phyloP scores from a whole-genome alignment of 1,284 basidiomycete genomes.

The Stygiomarasmius scandens region DNA sequence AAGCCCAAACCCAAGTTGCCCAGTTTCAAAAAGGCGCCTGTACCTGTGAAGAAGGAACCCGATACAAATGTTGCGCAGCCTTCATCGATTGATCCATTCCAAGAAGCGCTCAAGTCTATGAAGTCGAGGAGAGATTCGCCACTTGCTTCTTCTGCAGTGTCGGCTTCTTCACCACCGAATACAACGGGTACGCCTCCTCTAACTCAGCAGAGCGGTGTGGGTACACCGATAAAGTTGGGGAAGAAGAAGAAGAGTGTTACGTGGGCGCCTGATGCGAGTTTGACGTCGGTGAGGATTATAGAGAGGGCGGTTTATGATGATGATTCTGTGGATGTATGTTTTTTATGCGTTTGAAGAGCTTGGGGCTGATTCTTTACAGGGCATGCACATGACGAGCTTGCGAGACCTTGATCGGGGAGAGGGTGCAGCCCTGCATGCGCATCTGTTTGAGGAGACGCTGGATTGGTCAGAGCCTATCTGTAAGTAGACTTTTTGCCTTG shows the following conservation, averaged over 20 bases:
- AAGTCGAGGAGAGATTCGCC: slow-evolving; percentile 54
- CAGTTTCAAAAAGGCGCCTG: slow-evolving; percentile 75
- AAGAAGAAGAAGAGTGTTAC: slow-evolving; percentile 76
- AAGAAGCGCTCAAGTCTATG: slow-evolving; percentile 78
- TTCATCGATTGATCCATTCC: slow-evolving; percentile 75
- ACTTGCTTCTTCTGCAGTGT: slow-evolving; percentile 37
- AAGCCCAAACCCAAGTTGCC: slow-evolving; percentile 81
- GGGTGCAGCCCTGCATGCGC: slow-evolving; percentile 78
- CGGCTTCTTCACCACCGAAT: slow-evolving; percentile 6
- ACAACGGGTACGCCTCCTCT: slow-evolving; percentile 30
- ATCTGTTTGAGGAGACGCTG: slow-evolving; percentile 78
- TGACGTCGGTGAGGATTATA: slow-evolving; percentile 75
- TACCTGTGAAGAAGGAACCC: slow-evolving; percentile 52
- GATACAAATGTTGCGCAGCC: slow-evolving; percentile 72
- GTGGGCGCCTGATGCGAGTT: slow-evolving; percentile 72
- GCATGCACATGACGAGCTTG: slow-evolving; percentile 66
- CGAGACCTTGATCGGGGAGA: slow-evolving; percentile 84
- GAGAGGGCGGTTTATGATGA: slow-evolving; percentile 85
- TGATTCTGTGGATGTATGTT: slow-evolving; percentile 79
- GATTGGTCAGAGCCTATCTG: slow-evolving; percentile 80
- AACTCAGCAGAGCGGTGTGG: too few relatives aligned
- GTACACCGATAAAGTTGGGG: slow-evolving; percentile 36
- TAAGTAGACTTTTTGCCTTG: slow-evolving; percentile 39
- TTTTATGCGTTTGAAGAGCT: slow-evolving; percentile 38
- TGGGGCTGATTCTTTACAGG: slow-evolving; percentile 46